Evolutionary conservation across 441 rosid genomes (phyloP).

Genomic region (Populus hybrid): DNA sequence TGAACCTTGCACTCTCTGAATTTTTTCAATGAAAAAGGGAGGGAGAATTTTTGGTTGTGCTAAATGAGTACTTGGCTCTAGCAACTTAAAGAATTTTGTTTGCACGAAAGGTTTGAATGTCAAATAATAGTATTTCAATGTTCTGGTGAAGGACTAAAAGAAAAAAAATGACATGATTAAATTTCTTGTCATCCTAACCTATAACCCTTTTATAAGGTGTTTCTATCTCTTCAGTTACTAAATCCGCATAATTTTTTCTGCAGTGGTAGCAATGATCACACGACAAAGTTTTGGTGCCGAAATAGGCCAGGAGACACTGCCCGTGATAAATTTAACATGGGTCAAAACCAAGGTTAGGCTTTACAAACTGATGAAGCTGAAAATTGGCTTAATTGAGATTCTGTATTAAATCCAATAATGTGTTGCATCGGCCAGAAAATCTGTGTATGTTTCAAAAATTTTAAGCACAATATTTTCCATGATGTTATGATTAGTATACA

Average conservation of each 20-base stretch:
- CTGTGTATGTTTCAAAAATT: not conserved
- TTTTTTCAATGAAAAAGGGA: not conserved
- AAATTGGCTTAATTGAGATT: not conserved
- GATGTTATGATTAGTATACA: not conserved
- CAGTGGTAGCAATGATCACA: conserved; percentile 98
- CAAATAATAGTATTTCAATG: not conserved
- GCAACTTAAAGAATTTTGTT: not conserved
- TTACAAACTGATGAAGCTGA: not conserved
- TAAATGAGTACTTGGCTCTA: not conserved
- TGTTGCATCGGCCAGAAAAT: not conserved
- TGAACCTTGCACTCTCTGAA: not conserved
- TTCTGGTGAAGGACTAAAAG: not conserved
- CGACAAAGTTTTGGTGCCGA: conserved; percentile 98
- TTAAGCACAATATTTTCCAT: not conserved
- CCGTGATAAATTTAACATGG: conserved; percentile 71
- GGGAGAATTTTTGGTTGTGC: not conserved
- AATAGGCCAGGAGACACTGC: conserved; percentile 93
- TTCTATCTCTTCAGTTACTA: conserved; percentile 17
- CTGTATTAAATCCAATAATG: not conserved
- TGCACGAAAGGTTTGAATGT: not conserved
- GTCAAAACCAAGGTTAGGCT: conserved; percentile 72
- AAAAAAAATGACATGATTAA: not conserved
- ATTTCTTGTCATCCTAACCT: not conserved
- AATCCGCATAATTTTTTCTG: conserved; percentile 31
- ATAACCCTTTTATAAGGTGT: not conserved